These are phyloP conservation scores for Tolypocladium cylindrosporum DNA, from an alignment of 2,329 filamentous ascomycete species.

Conservation along the genomic window DNA sequence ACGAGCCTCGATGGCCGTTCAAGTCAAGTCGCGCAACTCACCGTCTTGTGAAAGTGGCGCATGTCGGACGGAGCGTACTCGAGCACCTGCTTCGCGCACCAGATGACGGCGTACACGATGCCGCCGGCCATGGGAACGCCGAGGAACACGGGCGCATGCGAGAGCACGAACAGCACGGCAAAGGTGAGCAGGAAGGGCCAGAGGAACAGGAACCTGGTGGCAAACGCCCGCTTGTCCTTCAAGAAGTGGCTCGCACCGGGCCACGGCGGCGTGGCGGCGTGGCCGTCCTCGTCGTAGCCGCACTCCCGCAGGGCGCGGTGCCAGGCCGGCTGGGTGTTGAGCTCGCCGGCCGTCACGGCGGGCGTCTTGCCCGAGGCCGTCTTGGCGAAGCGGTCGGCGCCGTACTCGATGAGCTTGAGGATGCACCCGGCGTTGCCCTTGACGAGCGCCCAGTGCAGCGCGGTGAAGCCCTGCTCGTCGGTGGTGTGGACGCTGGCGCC, in stretches of 20 bases:
- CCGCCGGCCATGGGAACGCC: conserved; percentile 63
- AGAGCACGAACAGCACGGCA: conserved; percentile 59
- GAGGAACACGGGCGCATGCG: conserved; percentile 62
- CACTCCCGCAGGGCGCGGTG: conserved; percentile 72
- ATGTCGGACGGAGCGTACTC: conserved; percentile 80
- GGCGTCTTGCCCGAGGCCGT: conserved; percentile 89
- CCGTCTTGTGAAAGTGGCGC: conserved; percentile 81
- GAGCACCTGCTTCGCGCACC: conserved; percentile 65
- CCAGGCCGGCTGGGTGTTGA: conserved; percentile 79
- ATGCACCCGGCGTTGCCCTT: conserved; percentile 86
- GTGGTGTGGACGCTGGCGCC: conserved; percentile 85
- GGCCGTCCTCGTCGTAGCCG: conserved; percentile 73
- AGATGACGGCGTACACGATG: conserved; percentile 63
- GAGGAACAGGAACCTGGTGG: conserved; percentile 80
- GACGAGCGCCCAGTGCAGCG: conserved; percentile 91
- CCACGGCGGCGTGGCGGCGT: conserved; percentile 58
- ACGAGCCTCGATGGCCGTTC: not conserved
- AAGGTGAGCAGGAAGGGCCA: conserved; percentile 76
- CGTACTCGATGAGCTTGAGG: conserved; percentile 91
- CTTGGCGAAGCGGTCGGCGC: conserved; percentile 83
- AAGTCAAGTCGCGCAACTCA: conserved; percentile 29
- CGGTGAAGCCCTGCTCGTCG: conserved; percentile 89
- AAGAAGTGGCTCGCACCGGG: conserved; percentile 63
- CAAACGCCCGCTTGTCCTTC: conserved; percentile 67
- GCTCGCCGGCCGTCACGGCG: conserved; percentile 72